A percentile compares a stretch with the other conserved stretches of the same genome.
phyloP scores from a whole-genome alignment of 2,329 filamentous ascomycete species.

The Cordyceps javanica region DNA sequence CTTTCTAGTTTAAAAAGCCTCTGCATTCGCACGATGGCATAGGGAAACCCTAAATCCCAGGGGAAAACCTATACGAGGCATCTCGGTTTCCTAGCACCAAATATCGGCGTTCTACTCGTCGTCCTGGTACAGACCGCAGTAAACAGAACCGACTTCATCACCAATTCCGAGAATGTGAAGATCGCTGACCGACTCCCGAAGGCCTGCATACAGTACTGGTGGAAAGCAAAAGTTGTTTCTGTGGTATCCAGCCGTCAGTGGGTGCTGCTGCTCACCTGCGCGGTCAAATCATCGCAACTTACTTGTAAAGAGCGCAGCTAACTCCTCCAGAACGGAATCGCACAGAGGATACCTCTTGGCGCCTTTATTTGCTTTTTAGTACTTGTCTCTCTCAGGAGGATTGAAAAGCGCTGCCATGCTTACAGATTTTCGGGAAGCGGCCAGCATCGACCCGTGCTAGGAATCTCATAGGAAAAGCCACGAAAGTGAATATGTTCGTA shows the following conservation, averaged over 20 bases:
- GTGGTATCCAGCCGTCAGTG: not conserved
- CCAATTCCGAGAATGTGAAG: not conserved
- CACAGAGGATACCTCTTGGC: not conserved
- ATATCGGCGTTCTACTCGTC: not conserved
- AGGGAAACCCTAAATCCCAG: not conserved
- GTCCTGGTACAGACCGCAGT: not conserved
- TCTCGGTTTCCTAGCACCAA: not conserved
- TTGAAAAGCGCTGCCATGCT: not conserved
- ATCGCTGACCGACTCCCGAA: not conserved
- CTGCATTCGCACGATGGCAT: not conserved
- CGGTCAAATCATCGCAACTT: not conserved
- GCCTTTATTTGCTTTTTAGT: not conserved
- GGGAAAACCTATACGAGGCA: not conserved
- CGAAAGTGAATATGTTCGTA: not conserved
- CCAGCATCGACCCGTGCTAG: not conserved
- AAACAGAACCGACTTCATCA: not conserved
- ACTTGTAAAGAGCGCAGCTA: not conserved
- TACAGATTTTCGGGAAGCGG: not conserved
- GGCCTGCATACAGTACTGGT: not conserved
- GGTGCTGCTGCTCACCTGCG: not conserved
- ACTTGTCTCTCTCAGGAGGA: not conserved
- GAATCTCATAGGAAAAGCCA: not conserved
- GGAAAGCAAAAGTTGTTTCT: not conserved
- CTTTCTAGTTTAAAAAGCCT: no score
- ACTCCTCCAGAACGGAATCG: not conserved